Evolutionary conservation across 2,329 filamentous ascomycete species (phyloP), one percentile per base, ranked within the genome.

Genomic region (Microdochium paspali): DNA sequence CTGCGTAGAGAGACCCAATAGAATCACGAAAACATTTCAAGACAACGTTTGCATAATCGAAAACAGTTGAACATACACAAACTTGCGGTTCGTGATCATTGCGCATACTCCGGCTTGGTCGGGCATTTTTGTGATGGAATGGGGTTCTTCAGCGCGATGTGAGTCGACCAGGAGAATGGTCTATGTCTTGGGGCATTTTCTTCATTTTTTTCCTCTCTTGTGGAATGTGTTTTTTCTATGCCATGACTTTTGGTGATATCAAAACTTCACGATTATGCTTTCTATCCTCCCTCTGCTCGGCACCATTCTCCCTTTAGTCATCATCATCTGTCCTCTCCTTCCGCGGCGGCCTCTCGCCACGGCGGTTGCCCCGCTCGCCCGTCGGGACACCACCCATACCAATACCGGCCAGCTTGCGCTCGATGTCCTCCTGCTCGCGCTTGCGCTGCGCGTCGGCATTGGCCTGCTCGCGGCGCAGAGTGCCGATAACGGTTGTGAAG

Each of bases 401-500:
- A 20, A 65, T 63, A 48, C 65, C 71, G 49, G 70, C 69, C 46
- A 81, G 61, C 69, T 87, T 87, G 58, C 81, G 76, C 70, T 89
- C 85, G 23, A 80, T 67, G 65, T 87, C 83, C 65, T 82, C 81
- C 54, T 76, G 67, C 69, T 89, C 88, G 56, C 84, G 84, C 73
- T 94, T 89, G 70, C 82, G 84, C 66, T 87, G 82, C 47, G 80
- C 72, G 58, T 85, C 77, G 56, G 85, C 90, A 59, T 87, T 84
- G 69, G 84, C 76, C 74, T 94, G 85, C 73, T 95, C 88, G 63
- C 80, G 74, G 61, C 84, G 80, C 55, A 97, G 79, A 43, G 93
- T 87, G 48, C 75, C 73, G 56, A 94, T 73, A 18, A 98, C 90
- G 56, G 80, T 82, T 62, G 81, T 78, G 59, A 97, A 73, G 58